phyloP scores from a whole-genome alignment of 371 early-diverging fungal species.

The Haplosporangium sp. region DNA sequence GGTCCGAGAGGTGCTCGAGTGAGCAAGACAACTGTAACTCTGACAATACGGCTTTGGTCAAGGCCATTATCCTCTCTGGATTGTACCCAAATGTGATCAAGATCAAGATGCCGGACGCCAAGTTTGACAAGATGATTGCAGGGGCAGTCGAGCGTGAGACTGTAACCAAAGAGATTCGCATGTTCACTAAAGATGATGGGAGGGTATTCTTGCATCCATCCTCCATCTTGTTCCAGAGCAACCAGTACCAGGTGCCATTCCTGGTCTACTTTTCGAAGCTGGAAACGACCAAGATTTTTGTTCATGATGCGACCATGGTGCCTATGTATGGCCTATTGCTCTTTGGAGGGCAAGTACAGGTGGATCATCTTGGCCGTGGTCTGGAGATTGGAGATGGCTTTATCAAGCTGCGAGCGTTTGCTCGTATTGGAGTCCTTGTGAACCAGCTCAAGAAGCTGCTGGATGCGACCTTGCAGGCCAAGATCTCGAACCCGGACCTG shows the following conservation, averaged over 20 bases:
- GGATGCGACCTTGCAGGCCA: slow-evolving; percentile 72
- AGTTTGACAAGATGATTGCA: slow-evolving; percentile 75
- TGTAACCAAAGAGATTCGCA: slow-evolving; percentile 79
- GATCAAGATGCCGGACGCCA: slow-evolving; percentile 75
- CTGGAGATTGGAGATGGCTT: slow-evolving; percentile 69
- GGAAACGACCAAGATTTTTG: slow-evolving; percentile 76
- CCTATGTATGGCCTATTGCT: slow-evolving; percentile 77
- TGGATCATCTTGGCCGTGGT: slow-evolving; percentile 77
- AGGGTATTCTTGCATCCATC: slow-evolving; percentile 87
- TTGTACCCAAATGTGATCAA: slow-evolving; percentile 78
- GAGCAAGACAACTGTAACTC: slow-evolving; percentile 57
- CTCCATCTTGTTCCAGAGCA: slow-evolving; percentile 71
- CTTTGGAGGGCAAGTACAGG: slow-evolving; percentile 76
- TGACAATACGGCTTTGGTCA: slow-evolving; percentile 64
- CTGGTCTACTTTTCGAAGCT: slow-evolving; percentile 78
- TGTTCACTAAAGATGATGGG: slow-evolving; percentile 72
- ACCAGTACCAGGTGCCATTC: slow-evolving; percentile 70
- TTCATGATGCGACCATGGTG: slow-evolving; percentile 79
- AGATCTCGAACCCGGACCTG: slow-evolving; percentile 75
- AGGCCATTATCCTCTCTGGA: slow-evolving; percentile 71
- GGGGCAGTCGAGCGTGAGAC: slow-evolving; percentile 82
- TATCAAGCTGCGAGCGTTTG: slow-evolving; percentile 80
- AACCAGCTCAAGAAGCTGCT: slow-evolving; percentile 77
- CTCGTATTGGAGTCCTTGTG: slow-evolving; percentile 82
- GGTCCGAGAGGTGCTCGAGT: slow-evolving; percentile 44